Base-by-base conservation (phyloP, 768 basidiomycete genomes). In the Lactarius hengduanensis region DNA sequence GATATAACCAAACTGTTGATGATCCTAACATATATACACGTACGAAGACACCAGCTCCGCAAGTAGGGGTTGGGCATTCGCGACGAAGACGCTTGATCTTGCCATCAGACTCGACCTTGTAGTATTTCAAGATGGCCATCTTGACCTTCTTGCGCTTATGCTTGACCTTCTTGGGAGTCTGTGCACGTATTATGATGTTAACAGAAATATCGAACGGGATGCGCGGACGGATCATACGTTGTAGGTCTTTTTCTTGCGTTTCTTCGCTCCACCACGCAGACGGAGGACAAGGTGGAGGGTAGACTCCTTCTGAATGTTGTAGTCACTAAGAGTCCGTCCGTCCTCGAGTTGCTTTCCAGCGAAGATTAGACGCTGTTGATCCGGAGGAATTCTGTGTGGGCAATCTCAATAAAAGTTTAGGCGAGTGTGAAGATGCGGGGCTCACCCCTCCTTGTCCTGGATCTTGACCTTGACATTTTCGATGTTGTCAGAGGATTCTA, bases 221-320 rank as follows among this genome's bases (percentile, higher is more conserved):
- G 26, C 11, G 13, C 2, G 13, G 38, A 7, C 1, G n/a, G 32
- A 2, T 81, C 89, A 59, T 58, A 94, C 92, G 83, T 89, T 95
- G 90, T 98, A 98, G 63, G 94, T 95, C 87, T 98, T 98, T 86
- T 98, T 99, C 89, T 98, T 98, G 79, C 96, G 90, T 88, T 98
- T 98, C 89, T 98, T 98, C 72, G 89, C 94, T 86, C 97, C 97
- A 85, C 97, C 97, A 81, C 96, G 93, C 61, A 99, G 91, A 75
- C 97, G 91, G 73, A 98, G 89, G 71, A 98, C 96, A 71, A 98
- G 79, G 80, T 98, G 96, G 66, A 99, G 91, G 68, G 96, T 98
- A 38, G 95, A 97, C 82, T 98, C 96, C 86, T 98, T 98, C 82
- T 98, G 97, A 76, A 99, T 96, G 84, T 96, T 96, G 80, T 96